phyloP scores from a whole-genome alignment of 768 basidiomycete species.

The Tricholoma bakamatsutake region DNA sequence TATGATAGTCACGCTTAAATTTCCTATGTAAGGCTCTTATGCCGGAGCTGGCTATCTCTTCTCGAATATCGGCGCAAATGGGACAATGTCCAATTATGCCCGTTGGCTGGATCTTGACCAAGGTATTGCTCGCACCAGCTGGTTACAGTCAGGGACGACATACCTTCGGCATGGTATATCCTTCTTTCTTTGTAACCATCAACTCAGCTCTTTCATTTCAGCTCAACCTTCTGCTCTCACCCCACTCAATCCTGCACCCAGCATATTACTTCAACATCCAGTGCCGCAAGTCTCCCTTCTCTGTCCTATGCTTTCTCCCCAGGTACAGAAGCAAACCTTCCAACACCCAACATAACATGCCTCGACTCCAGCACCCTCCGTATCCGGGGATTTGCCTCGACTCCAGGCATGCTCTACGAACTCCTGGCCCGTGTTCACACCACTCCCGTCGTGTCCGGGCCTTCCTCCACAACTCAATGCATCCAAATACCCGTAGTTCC shows the following conservation, averaged over 20 bases:
- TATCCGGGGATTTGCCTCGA: constrained; percentile 41
- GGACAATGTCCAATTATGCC: constrained; percentile 38
- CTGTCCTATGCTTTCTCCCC: constrained; percentile 46
- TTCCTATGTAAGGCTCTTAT: constrained; percentile 53
- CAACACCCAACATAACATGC: constrained; percentile 57
- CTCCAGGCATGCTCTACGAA: constrained; percentile 64
- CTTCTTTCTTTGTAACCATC: neutral
- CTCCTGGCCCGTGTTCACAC: constrained; percentile 44
- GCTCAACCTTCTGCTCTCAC: constrained; percentile 58
- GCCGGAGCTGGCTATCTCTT: constrained; percentile 59
- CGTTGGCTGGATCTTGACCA: constrained; percentile 70
- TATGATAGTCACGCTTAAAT: neutral
- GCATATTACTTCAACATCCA: constrained; percentile 34
- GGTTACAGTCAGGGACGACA: constrained; percentile 45
- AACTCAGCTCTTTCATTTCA: neutral
- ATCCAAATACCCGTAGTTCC: constrained; percentile 25
- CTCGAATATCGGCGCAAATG: constrained; percentile 39
- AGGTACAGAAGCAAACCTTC: constrained; percentile 39
- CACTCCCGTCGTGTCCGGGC: constrained; percentile 7
- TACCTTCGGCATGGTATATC: constrained; percentile 41
- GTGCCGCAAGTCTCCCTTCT: constrained; percentile 24
- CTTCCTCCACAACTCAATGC: constrained; percentile 21
- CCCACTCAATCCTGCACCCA: constrained; percentile 58
- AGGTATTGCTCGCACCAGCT: constrained; percentile 49
- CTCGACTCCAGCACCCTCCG: constrained; percentile 47